Evolutionary conservation across 352 stramenopile species (phyloP).

Genomic region (Phytophthora ohioensis): DNA sequence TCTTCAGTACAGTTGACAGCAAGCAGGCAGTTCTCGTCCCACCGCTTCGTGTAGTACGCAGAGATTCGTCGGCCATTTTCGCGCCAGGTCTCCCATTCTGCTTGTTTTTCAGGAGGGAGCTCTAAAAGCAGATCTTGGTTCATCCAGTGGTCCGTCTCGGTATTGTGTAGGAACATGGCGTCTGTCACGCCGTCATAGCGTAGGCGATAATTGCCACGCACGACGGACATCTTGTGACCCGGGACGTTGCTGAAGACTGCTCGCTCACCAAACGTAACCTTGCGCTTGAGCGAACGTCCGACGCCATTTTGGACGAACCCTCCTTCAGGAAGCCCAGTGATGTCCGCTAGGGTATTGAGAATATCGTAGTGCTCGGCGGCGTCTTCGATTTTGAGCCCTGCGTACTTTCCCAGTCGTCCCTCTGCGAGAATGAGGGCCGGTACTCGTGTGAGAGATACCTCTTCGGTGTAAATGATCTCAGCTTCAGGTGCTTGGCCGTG

Average conservation of each 20-base stretch:
- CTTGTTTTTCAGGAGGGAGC: slow-evolving; percentile 16
- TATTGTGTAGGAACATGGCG: slow-evolving; percentile 56
- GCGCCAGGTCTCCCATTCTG: slow-evolving; percentile 42
- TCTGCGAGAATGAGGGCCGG: slow-evolving; percentile 56
- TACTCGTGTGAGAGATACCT: slow-evolving; percentile 53
- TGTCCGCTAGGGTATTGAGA: slow-evolving; percentile 72
- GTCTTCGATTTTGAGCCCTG: slow-evolving; percentile 52
- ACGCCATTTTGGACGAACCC: slow-evolving; percentile 65
- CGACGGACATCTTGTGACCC: slow-evolving; percentile 51
- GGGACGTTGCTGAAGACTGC: slow-evolving; percentile 64
- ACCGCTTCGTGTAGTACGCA: slow-evolving; percentile 58
- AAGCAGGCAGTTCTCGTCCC: slow-evolving; percentile 48
- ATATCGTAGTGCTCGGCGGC: slow-evolving; percentile 61
- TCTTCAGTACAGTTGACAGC: slow-evolving; percentile 23
- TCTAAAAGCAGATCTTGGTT: slow-evolving; percentile 43
- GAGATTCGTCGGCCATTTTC: slow-evolving; percentile 48
- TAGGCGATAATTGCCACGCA: slow-evolving; percentile 56
- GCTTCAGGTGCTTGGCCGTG: slow-evolving; percentile 60
- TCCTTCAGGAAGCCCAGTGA: slow-evolving; percentile 56
- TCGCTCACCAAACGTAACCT: slow-evolving; percentile 32
- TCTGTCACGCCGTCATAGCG: slow-evolving; percentile 50
- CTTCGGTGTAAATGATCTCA: slow-evolving; percentile 46
- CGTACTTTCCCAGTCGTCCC: slow-evolving; percentile 48
- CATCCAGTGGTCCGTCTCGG: slow-evolving; percentile 43
- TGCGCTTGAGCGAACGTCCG: slow-evolving; percentile 64